These are phyloP conservation scores for Aspergillus affinis DNA, from an alignment of 495 filamentous ascomycete genomes.

Conservation along the genomic window DNA sequence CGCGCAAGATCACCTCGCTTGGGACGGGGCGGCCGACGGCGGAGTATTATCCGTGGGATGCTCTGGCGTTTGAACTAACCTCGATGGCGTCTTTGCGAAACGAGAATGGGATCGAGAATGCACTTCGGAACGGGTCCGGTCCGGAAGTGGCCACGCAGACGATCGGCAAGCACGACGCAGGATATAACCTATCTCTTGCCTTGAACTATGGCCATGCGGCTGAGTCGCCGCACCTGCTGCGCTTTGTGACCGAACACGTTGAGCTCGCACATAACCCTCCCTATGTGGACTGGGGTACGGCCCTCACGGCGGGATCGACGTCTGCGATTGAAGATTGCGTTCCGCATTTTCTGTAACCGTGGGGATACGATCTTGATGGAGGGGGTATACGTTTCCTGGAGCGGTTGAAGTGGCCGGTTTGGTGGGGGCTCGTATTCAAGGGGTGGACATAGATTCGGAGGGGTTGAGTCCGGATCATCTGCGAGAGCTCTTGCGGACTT, in stretches of 20 bases:
- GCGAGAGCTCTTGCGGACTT: conserved; percentile 12
- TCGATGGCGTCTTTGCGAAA: no score
- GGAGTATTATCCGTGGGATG: conserved; percentile 3
- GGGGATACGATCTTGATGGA: conserved; percentile 23
- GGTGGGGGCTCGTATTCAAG: conserved; percentile 19
- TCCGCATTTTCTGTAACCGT: conserved; percentile 24
- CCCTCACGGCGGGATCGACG: conserved; percentile 24
- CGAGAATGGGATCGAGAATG: no score
- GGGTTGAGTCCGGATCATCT: conserved; percentile 13
- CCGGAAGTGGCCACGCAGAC: no score
- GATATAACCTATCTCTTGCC: conserved; percentile 17
- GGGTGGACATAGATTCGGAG: conserved; percentile 1
- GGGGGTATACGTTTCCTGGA: conserved; percentile 23
- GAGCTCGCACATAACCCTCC: conserved; percentile 28
- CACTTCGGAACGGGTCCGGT: no score
- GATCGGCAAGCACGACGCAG: not conserved
- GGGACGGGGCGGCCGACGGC: conserved; percentile 1
- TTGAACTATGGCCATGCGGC: conserved; percentile 18
- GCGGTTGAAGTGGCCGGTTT: conserved; percentile 10
- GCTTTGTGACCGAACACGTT: conserved; percentile 25
- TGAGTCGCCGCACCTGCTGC: conserved; percentile 18
- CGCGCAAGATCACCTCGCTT: conserved; percentile 1
- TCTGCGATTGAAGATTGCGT: conserved; percentile 25
- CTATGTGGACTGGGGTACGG: conserved; percentile 25
- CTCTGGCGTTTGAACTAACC: not conserved